Evolutionary conservation across 2,329 filamentous ascomycete genomes (phyloP).

Genomic region (Shiraia bambusicola): DNA sequence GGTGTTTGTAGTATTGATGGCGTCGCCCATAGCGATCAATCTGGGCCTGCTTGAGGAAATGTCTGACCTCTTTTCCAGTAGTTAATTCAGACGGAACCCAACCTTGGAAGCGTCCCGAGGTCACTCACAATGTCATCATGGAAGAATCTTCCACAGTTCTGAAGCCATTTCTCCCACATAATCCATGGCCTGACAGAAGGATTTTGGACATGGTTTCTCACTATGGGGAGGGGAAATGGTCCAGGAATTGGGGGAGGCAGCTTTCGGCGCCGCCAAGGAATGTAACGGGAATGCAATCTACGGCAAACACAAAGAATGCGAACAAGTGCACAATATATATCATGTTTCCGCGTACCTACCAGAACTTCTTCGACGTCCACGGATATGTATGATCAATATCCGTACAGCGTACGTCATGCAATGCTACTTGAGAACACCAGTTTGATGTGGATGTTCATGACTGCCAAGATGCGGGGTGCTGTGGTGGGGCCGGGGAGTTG

Average conservation of each 20-base stretch:
- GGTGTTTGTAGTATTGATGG: neutral
- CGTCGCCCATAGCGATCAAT: conserved; percentile 4
- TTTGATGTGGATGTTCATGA: too few species aligned
- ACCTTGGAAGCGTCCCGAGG: conserved; percentile 20
- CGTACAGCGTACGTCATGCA: too few species aligned
- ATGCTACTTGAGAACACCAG: too few species aligned
- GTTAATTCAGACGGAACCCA: conserved; percentile 31
- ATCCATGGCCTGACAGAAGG: conserved; percentile 12
- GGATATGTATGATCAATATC: too few species aligned
- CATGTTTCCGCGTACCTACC: too few species aligned
- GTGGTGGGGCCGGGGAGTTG: too few species aligned
- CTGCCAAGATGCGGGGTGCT: too few species aligned
- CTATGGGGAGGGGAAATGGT: conserved; percentile 14
- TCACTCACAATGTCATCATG: conserved; percentile 15
- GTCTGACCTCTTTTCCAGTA: conserved; percentile 36
- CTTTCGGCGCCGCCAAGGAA: neutral
- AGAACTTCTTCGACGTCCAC: too few species aligned
- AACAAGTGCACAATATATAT: too few species aligned
- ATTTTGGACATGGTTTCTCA: conserved; percentile 16
- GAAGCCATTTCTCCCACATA: conserved; percentile 10
- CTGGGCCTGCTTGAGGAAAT: conserved; percentile 35
- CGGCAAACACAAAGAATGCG: neutral
- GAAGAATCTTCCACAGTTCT: conserved; percentile 10
- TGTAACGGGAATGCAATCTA: neutral
- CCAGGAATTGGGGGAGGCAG: conserved; percentile 9